Base-by-base conservation (phyloP, 768 basidiomycete species). In the Termitomyces sp. region DNA sequence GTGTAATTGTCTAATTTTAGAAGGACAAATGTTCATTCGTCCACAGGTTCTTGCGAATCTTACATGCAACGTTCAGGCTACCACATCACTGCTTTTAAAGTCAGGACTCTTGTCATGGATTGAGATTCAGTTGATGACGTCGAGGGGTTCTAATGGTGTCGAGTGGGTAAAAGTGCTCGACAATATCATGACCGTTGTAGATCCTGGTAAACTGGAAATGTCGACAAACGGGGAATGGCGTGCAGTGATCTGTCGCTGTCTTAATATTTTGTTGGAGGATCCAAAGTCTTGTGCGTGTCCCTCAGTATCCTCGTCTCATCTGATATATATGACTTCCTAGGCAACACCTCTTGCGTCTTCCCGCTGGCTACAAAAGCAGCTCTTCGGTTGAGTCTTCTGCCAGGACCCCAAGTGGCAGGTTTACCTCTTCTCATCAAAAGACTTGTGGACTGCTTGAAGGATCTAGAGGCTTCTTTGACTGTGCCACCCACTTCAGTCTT, bases 101-200 rank as follows among this genome's bases (percentile, higher is more conserved):
- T 85, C 87, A 0, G 80, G 83, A 1, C 74, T 95, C 8, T 72
- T 96, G 3, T 71, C 85, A 0, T 98, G 94, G 94, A 84, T 95
- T 26, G 86, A 90, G 66, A 84, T 89, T 72, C 89, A 92, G 63
- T 65, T 90, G 9, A 60, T 71, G 20, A 63, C 55, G 5, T 66
- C 70, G 5, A 67, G 63, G 27, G 58, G 62, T n/a, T 71, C 68
- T 0, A 81, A 85, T 59, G 71, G 72, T 9, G 64, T 86, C 13
- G 82, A 80, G 5, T 92, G 88, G 87, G 71, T 82, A 29, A 83
- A 79, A 52, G 81, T 88, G 44, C 62, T 89, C 2, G 85, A 86
- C 58, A 90, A 89, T 61, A 73, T 90, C 46, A 60, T 86, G 36
- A 68, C 79, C 24, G 68, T 83, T 0, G 74, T 74, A 2, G 79